phyloP scores from a whole-genome alignment of 805 yeast species.

The Starmerella geochares region DNA sequence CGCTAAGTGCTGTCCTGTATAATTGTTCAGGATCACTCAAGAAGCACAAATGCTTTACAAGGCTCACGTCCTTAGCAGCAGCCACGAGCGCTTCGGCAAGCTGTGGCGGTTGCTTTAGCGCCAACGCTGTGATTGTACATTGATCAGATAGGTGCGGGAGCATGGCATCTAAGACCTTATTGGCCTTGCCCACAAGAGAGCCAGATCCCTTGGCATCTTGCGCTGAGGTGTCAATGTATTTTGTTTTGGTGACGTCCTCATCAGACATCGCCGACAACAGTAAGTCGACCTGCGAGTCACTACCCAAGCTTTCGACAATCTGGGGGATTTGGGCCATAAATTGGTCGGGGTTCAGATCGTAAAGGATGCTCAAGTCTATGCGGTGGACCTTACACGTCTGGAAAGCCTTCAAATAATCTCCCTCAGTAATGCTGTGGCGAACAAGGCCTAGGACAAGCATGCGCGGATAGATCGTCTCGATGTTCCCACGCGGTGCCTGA shows the following conservation, averaged over 20 bases:
- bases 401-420: conserved; percentile 63
- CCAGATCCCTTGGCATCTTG: conserved; percentile 3
- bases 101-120: conserved; percentile 83
- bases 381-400: conserved; percentile 79
- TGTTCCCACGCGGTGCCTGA: conserved; percentile 92
- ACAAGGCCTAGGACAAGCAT: conserved; percentile 82
- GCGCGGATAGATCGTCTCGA: conserved; percentile 89
- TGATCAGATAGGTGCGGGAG: conserved; percentile 30
- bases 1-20: conserved; percentile 67
- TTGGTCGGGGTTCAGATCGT: conserved; percentile 70
- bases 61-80: conserved; percentile 32
- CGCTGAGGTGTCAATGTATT: conserved; percentile 60
- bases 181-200: conserved; percentile 40
- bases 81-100: conserved; percentile 60
- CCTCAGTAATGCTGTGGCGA: conserved; percentile 51
- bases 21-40: conserved; percentile 77
- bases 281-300: conserved; percentile 69
- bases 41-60: conserved; percentile 75
- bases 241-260: conserved; percentile 73
- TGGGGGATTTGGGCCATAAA: conserved; percentile 54
- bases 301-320: conserved; percentile 60
- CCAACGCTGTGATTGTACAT: conserved; percentile 75
- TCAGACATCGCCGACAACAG: conserved; percentile 77
- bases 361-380: conserved; percentile 77
- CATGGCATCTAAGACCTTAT: conserved; percentile 64